A percentile compares a stretch with the other conserved stretches of the same genome.
Evolutionary conservation across 306 rosid genomes (phyloP).

Genomic region (Prunus fruticosa): DNA sequence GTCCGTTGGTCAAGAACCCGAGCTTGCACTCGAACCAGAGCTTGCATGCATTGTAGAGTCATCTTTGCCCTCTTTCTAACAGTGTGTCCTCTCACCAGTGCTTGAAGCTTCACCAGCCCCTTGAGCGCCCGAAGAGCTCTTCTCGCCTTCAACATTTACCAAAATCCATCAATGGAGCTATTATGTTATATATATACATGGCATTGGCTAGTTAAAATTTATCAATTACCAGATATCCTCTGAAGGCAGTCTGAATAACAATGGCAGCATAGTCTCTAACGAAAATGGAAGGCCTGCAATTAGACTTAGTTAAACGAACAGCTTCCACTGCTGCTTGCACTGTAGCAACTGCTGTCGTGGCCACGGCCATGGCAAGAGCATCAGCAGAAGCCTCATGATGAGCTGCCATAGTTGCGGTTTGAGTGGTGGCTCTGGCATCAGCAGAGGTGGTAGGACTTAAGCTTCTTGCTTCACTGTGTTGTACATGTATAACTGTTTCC

Average conservation of each 20-base stretch:
- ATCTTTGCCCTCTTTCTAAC: constrained; percentile 46
- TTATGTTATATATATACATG: neutral
- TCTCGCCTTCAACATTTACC: constrained; percentile 35
- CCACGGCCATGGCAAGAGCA: constrained; percentile 43
- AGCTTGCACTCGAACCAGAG: constrained; percentile 48
- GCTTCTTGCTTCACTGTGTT: constrained; percentile 22
- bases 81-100: constrained; percentile 55
- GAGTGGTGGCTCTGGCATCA: neutral
- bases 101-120: constrained; percentile 57
- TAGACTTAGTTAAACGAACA: constrained; percentile 21
- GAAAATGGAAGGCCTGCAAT: constrained; percentile 34
- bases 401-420: neutral
- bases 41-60: constrained; percentile 59
- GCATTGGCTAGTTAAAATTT: neutral
- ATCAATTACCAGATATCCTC: constrained; percentile 51
- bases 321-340: constrained; percentile 46
- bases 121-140: constrained; percentile 58
- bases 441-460: constrained; percentile 16
- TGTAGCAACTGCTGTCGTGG: constrained; percentile 37
- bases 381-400: constrained; percentile 1
- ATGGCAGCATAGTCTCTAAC: constrained; percentile 42
- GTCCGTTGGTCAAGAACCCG: constrained; percentile 36
- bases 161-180: no score
- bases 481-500: constrained; percentile 30
- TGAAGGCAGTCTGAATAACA: constrained; percentile 50